Evolutionary conservation across 768 basidiomycete genomes (phyloP).

Genomic region (Saitozyma podzolica): DNA sequence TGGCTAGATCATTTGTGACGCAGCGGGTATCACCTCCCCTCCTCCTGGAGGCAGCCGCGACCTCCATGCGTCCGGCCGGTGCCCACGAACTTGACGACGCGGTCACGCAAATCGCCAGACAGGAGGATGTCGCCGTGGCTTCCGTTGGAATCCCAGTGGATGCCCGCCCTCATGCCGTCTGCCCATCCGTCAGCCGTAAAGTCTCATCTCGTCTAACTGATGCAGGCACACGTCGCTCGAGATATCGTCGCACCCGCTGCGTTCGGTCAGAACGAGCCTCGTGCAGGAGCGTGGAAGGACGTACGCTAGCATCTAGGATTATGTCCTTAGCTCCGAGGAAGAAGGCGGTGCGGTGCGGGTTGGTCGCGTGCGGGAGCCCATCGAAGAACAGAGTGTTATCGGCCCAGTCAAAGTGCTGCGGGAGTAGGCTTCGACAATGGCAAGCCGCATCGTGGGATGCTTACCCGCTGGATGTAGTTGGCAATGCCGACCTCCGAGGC

Average conservation of each 20-base stretch:
- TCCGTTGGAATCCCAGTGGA: conserved; percentile 45
- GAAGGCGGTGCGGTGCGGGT: conserved; percentile 68
- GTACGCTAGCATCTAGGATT: conserved; percentile 72
- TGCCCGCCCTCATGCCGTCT: not conserved
- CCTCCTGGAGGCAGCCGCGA: conserved; percentile 4
- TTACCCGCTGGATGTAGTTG: conserved; percentile 69
- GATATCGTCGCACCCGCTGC: conserved; percentile 71
- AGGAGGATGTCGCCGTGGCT: conserved; percentile 51
- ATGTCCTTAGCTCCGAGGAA: conserved; percentile 77
- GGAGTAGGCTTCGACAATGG: not conserved
- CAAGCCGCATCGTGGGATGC: conserved; percentile 5
- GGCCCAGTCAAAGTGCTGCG: conserved; percentile 60
- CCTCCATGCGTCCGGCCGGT: conserved; percentile 37
- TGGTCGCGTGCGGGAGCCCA: conserved; percentile 76
- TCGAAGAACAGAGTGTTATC: conserved; percentile 87
- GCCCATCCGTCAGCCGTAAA: not conserved
- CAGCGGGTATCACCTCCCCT: conserved; percentile 1
- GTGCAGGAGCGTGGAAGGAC: conserved; percentile 7
- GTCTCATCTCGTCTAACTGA: conserved; percentile 26
- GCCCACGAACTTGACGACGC: conserved; percentile 41
- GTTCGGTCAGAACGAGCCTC: not conserved
- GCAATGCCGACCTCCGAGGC: conserved; percentile 83
- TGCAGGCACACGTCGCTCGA: conserved; percentile 74
- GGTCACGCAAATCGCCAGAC: conserved; percentile 29
- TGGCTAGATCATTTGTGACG: not conserved